phyloP scores from a whole-genome alignment of 2,329 filamentous ascomycete genomes.

The Fusarium gaditjirri region DNA sequence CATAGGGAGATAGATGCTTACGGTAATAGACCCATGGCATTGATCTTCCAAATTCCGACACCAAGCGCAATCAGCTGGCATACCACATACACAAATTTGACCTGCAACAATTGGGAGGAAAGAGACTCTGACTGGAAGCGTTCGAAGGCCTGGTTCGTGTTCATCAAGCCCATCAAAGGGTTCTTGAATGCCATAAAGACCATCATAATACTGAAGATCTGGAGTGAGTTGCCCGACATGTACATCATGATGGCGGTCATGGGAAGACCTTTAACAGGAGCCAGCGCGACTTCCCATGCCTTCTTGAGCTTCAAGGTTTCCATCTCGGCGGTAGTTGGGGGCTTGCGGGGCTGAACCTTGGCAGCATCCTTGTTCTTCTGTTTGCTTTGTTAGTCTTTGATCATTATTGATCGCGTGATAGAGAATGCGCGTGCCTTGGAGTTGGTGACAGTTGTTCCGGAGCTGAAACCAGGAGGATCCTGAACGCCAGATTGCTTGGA shows the following conservation, averaged over 20 bases:
- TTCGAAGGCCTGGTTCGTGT: slow-evolving; percentile 88
- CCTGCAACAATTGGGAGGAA: slow-evolving; percentile 76
- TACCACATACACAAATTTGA: slow-evolving; percentile 87
- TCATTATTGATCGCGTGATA: not conserved
- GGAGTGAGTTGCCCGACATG: slow-evolving; percentile 98
- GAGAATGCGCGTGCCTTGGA: slow-evolving; percentile 63
- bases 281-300: slow-evolving; percentile 96
- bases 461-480: slow-evolving; percentile 87
- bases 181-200: slow-evolving; percentile 99
- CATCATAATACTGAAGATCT: slow-evolving; percentile 99
- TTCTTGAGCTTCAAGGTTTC: slow-evolving; percentile 98
- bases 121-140: slow-evolving; percentile 88
- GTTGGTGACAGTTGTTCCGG: slow-evolving; percentile 55
- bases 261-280: slow-evolving; percentile 90
- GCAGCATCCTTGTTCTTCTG: slow-evolving; percentile 64
- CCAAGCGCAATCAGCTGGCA: slow-evolving; percentile 88
- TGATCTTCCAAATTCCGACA: slow-evolving; percentile 95
- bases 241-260: slow-evolving; percentile 99
- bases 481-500: slow-evolving; percentile 75
- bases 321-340: slow-evolving; percentile 84
- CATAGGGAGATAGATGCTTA: slow-evolving; percentile 58
- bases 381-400: slow-evolving; percentile 6
- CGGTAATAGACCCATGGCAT: slow-evolving; percentile 94
- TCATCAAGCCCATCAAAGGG: slow-evolving; percentile 84
- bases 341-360: slow-evolving; percentile 66